Conservation (phyloP, 2,329 filamentous ascomycete species). For the Coniochaeta sp. region DNA sequence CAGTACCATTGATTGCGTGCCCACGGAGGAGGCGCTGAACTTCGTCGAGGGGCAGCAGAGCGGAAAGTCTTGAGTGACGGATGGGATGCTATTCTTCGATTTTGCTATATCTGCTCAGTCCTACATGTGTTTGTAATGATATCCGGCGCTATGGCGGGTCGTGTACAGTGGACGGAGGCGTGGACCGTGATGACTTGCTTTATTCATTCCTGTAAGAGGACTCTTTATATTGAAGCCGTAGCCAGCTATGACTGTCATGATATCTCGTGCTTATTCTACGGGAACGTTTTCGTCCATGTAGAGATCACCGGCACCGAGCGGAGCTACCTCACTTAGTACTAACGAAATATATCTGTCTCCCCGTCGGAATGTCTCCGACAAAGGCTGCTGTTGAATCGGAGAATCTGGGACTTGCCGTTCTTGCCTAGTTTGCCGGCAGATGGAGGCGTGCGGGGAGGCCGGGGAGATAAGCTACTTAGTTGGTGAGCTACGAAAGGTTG, state of each 20-base stretch:
- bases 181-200: not conserved
- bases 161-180: not conserved
- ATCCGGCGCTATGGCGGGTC: not conserved
- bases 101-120: not conserved
- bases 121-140: not conserved
- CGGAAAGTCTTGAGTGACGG: conserved; percentile 5
- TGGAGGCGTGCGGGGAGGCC: not conserved
- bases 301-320: not conserved
- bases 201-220: not conserved
- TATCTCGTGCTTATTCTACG: not conserved
- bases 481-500: not conserved
- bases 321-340: too few species aligned
- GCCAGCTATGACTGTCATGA: not conserved
- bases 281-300: not conserved
- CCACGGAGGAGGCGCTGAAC: conserved; percentile 76
- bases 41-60: conserved; percentile 81
- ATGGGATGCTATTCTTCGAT: not conserved
- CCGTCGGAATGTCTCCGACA: not conserved
- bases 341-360: too few species aligned
- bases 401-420: not conserved
- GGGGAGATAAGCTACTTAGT: not conserved
- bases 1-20: conserved; percentile 86
- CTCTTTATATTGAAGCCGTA: not conserved
- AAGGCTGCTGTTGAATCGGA: too few species aligned
- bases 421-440: not conserved